phyloP scores from a whole-genome alignment of 225 moss, liverwort and hornwort species.

The Pleurozium schreberi region DNA sequence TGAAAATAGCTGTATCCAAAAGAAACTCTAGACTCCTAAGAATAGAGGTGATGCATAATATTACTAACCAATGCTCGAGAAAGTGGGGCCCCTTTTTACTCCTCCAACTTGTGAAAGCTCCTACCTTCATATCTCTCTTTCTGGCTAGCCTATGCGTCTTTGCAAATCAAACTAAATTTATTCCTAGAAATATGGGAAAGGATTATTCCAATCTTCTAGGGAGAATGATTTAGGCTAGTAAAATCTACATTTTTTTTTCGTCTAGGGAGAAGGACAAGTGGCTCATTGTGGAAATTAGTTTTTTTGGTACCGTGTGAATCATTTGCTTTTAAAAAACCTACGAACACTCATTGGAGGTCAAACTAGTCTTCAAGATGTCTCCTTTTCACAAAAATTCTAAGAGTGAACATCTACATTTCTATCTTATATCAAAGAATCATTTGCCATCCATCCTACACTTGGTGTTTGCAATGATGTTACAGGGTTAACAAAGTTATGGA shows the following conservation, averaged over 20 bases:
- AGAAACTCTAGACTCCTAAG: neutral
- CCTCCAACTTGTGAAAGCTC: rapidly evolving
- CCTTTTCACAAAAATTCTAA: no score
- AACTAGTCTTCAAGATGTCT: no score
- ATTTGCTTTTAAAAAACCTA: no score
- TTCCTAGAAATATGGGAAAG: rapidly evolving
- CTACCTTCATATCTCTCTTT: no score
- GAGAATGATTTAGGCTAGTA: neutral
- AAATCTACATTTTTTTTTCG: no score
- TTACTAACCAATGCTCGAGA: neutral
- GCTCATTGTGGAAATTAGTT: rapidly evolving
- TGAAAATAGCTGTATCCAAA: neutral
- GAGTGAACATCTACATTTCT: neutral
- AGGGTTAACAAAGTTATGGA: no score
- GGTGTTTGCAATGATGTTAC: rapidly evolving
- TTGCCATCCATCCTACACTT: neutral
- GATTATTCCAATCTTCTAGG: neutral
- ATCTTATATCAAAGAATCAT: neutral
- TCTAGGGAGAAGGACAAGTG: rapidly evolving
- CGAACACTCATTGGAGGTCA: no score
- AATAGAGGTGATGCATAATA: neutral
- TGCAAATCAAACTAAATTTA: neutral
- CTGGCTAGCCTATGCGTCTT: rapidly evolving
- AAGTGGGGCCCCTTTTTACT: neutral
- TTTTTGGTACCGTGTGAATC: no score